Evolutionary conservation across 768 basidiomycete genomes (phyloP).

Genomic region (Terana coerulea): DNA sequence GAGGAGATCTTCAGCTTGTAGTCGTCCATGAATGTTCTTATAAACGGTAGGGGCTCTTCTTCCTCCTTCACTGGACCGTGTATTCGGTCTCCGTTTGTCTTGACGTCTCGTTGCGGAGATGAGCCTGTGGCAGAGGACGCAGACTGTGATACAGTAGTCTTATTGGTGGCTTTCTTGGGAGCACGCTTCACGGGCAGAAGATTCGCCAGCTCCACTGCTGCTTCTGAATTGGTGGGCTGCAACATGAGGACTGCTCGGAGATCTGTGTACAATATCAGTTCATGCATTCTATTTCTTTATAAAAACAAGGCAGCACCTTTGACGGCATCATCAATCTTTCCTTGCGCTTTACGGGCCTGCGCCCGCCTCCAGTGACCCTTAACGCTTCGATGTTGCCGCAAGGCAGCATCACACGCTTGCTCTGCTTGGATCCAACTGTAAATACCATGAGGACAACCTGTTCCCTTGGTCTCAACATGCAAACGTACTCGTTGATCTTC

Average conservation of each 20-base stretch:
- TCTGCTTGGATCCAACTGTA: slow-evolving; percentile 71
- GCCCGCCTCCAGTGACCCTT: slow-evolving; percentile 73
- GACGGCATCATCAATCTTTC: slow-evolving; percentile 52
- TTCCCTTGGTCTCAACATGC: too few relatives aligned
- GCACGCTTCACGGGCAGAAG: slow-evolving; percentile 27
- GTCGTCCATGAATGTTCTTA: slow-evolving; percentile 46
- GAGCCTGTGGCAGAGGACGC: slow-evolving; percentile 17
- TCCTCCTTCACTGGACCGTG: slow-evolving; percentile 15
- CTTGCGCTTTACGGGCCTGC: slow-evolving; percentile 60
- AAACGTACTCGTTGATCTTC: slow-evolving; percentile 61
- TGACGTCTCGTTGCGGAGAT: slow-evolving; percentile 22
- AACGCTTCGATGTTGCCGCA: slow-evolving; percentile 60
- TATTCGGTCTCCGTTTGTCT: slow-evolving; percentile 36
- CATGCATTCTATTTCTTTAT: background rate
- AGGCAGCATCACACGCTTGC: slow-evolving; percentile 60
- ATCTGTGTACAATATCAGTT: slow-evolving; percentile 35
- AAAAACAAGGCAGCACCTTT: slow-evolving; percentile 38
- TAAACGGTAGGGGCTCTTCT: slow-evolving; percentile 46
- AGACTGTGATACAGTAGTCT: background rate
- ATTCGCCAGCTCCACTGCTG: slow-evolving; percentile 49
- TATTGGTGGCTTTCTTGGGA: too few relatives aligned
- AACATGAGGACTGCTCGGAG: slow-evolving; percentile 55
- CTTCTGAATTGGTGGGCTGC: slow-evolving; percentile 64
- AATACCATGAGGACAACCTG: background rate
- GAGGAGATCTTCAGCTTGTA: slow-evolving; percentile 49